Percentiles rank a stretch among this genome's conserved stretches.
Evolutionary conservation across 208 protist genomes (phyloP).

Genomic region (Sergeia podlipaevii): DNA sequence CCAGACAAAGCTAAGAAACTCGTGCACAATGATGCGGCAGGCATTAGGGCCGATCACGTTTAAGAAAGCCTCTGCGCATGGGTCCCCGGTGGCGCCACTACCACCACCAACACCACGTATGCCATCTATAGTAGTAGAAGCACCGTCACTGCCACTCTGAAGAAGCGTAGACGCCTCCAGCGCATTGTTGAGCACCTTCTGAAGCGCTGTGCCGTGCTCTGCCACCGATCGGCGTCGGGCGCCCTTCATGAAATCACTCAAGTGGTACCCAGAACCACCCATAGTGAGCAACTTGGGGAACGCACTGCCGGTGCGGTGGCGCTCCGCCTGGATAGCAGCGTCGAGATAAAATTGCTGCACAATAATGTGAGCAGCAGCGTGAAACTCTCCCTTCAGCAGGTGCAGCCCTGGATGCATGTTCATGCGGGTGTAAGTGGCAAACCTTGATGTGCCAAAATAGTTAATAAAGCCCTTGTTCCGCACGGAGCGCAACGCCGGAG

Average conservation of each 20-base stretch:
- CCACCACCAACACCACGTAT: slow-evolving; percentile 2
- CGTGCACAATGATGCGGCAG: slow-evolving; percentile 73
- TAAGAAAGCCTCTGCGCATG: slow-evolving; percentile 81
- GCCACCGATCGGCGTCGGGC: slow-evolving; percentile 36
- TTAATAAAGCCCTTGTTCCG: slow-evolving; percentile 84
- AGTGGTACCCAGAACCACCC: slow-evolving; percentile 32
- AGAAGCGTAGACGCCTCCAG: slow-evolving; percentile 62
- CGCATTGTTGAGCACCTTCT: slow-evolving; percentile 72
- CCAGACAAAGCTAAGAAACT: slow-evolving; percentile 87
- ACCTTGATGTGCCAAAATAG: slow-evolving; percentile 80
- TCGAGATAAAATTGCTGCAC: slow-evolving; percentile 89
- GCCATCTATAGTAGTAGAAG: slow-evolving; percentile 6
- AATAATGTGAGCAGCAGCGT: slow-evolving; percentile 75
- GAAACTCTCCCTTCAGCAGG: slow-evolving; percentile 77
- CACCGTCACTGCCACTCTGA: slow-evolving; percentile 20
- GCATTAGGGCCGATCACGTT: slow-evolving; percentile 65
- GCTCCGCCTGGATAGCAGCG: slow-evolving; percentile 58
- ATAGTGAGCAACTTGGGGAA: slow-evolving; percentile 36
- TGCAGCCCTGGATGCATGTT: slow-evolving; percentile 87
- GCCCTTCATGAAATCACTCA: slow-evolving; percentile 36
- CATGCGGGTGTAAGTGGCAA: slow-evolving; percentile 72
- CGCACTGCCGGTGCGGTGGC: slow-evolving; percentile 36
- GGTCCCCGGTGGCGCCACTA: slow-evolving; percentile 39
- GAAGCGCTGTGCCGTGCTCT: slow-evolving; percentile 71
- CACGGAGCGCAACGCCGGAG: slow-evolving; percentile 60